A percentile compares a stretch with the other conserved stretches of the same genome.
Evolutionary conservation across 176 grass and related monocot species (phyloP).

Genomic region (Alopecurus myosuroides): DNA sequence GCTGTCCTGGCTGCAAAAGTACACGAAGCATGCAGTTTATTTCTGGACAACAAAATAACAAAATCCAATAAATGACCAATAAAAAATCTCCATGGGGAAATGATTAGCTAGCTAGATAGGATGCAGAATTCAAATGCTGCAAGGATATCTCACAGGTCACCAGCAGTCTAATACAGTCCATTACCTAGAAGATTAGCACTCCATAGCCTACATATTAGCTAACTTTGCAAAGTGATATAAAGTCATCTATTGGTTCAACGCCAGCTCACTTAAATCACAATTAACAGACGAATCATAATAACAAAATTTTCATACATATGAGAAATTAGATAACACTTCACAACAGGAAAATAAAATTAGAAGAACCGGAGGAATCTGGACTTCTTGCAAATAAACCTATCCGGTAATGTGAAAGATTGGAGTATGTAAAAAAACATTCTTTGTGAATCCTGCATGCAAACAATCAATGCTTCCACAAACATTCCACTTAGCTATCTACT

Average conservation of each 20-base stretch:
- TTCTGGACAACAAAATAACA: not conserved
- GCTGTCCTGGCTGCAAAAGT: slow-evolving; percentile 83
- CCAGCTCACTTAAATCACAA: not conserved
- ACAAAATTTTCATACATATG: not conserved
- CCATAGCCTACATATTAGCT: not conserved
- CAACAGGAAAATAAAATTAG: not conserved
- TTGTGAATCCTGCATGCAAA: not conserved
- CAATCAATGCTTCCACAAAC: not conserved
- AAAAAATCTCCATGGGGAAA: not conserved
- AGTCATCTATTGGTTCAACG: not conserved
- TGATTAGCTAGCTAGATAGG: not conserved
- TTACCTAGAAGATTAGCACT: not conserved
- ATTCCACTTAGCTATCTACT: not conserved
- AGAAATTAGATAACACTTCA: not conserved
- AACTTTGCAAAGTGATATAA: not conserved
- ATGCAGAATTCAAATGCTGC: not conserved
- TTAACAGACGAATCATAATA: not conserved
- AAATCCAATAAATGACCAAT: not conserved
- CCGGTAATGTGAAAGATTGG: not conserved
- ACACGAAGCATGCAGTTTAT: not conserved
- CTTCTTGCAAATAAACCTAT: not conserved
- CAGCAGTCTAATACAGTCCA: not conserved
- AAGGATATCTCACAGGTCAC: not conserved
- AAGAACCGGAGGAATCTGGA: not conserved
- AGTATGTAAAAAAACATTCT: not conserved